These are phyloP conservation scores for Mycothermus thermophilus DNA, from an alignment of 495 filamentous ascomycete genomes.

Conservation along the genomic window DNA sequence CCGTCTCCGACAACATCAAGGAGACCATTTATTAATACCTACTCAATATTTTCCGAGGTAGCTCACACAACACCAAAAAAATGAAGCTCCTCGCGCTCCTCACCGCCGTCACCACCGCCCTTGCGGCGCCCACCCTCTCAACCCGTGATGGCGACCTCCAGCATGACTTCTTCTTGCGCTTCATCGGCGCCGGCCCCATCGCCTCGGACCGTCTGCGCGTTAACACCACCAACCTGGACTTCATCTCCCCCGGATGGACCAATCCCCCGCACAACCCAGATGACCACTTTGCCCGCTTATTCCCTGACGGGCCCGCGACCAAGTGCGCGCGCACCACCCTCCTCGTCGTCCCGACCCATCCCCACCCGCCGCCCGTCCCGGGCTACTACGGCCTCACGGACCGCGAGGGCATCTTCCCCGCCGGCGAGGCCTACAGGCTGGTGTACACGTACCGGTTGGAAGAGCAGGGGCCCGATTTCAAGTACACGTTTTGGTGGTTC, in stretches of 20 bases:
- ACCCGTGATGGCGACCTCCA: too few species aligned
- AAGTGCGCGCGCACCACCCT: not conserved
- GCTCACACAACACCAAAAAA: too few species aligned
- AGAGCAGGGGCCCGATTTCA: conserved; percentile 1
- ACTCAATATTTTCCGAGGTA: too few species aligned
- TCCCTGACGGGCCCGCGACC: not conserved
- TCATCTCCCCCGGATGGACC: conserved; percentile 8
- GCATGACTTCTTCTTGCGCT: conserved; percentile 15
- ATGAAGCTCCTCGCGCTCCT: conserved; percentile 7
- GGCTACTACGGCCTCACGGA: conserved; percentile 12
- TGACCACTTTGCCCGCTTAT: conserved; percentile 11
- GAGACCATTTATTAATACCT: too few species aligned
- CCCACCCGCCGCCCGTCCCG: conserved; percentile 15
- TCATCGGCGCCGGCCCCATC: conserved; percentile 6
- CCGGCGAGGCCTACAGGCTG: conserved; percentile 8
- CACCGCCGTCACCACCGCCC: not conserved
- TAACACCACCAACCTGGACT: conserved; percentile 7
- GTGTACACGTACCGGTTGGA: conserved; percentile 7
- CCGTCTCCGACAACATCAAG: too few species aligned
- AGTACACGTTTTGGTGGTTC: conserved; percentile 5
- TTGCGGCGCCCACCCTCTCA: not conserved
- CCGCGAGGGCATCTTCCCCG: conserved; percentile 8
- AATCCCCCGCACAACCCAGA: conserved; percentile 8
- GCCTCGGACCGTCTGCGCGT: conserved; percentile 10
- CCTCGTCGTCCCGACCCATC: conserved; percentile 11